Conservation (phyloP, 2,329 filamentous ascomycete genomes). For the Paramyrothecium roridum region DNA sequence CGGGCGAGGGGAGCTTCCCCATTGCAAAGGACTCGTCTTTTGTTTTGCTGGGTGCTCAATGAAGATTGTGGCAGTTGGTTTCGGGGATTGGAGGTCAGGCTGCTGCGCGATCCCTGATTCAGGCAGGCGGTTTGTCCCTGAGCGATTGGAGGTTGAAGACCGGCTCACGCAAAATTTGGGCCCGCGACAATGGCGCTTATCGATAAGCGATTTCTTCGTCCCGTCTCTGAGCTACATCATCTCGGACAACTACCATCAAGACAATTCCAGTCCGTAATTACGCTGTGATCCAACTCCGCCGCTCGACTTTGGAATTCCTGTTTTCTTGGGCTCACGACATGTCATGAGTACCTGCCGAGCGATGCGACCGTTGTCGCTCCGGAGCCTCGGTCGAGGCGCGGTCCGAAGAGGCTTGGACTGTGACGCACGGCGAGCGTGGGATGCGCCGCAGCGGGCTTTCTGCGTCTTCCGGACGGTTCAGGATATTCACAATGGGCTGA, state of each 20-base stretch:
- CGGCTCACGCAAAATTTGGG: slow-evolving; percentile 21
- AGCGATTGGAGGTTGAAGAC: slow-evolving; percentile 5
- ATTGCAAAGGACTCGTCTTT: slow-evolving; percentile 12
- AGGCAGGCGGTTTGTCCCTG: not conserved
- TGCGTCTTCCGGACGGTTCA: not conserved
- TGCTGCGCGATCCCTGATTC: too few relatives aligned
- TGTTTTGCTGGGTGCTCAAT: not conserved
- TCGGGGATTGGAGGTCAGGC: slow-evolving; percentile 1
- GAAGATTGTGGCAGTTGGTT: not conserved
- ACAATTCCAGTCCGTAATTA: slow-evolving; percentile 1
- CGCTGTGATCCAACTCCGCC: slow-evolving; percentile 2
- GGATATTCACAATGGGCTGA: not conserved
- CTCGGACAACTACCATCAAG: not conserved
- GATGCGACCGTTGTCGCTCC: slow-evolving; percentile 12
- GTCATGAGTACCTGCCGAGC: slow-evolving; percentile 14
- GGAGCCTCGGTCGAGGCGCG: not conserved
- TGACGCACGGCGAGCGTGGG: not conserved
- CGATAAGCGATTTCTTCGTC: slow-evolving; percentile 19
- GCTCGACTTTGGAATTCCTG: not conserved
- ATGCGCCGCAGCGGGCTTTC: not conserved
- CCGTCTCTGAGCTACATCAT: not conserved
- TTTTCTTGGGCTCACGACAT: not conserved
- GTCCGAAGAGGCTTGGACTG: not conserved
- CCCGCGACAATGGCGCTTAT: slow-evolving; percentile 16
- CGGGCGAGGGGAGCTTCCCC: slow-evolving; percentile 24